These are phyloP conservation scores for Capsicum chinense DNA, from an alignment of 257 asterid species.

Conservation along the genomic window DNA sequence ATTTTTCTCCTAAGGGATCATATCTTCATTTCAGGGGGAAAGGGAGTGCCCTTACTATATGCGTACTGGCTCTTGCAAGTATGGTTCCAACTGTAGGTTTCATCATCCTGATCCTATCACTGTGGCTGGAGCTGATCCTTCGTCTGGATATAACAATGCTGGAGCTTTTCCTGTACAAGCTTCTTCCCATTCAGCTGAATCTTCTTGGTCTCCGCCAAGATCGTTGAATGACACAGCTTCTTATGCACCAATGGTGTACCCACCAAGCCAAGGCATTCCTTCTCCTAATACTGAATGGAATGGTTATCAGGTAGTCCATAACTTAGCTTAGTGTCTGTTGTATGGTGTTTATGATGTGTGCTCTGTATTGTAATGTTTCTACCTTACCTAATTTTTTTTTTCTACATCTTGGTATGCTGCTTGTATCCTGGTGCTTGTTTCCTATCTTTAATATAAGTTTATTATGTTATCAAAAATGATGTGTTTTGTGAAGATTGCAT, in stretches of 20 bases:
- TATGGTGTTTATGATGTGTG: neutral
- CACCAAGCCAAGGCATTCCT: slow-evolving; percentile 55
- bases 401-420: neutral
- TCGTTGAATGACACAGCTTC: slow-evolving; percentile 54
- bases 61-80: slow-evolving; percentile 96
- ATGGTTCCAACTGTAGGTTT: slow-evolving; percentile 82
- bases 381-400: neutral
- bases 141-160: slow-evolving; percentile 61
- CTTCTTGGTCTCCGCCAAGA: slow-evolving; percentile 76
- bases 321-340: neutral
- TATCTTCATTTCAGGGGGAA: slow-evolving; percentile 61
- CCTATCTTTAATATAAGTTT: neutral
- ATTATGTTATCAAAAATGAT: neutral
- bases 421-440: neutral
- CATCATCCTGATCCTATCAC: slow-evolving; percentile 92
- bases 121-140: slow-evolving; percentile 59
- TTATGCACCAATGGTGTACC: slow-evolving; percentile 53
- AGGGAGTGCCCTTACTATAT: slow-evolving; percentile 88
- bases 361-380: slow-evolving; percentile 1
- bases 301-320: slow-evolving; percentile 65
- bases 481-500: neutral
- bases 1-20: slow-evolving; percentile 25
- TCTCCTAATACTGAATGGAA: slow-evolving; percentile 70
- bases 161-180: slow-evolving; percentile 64
- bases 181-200: slow-evolving; percentile 51